Conservation (phyloP, 768 basidiomycete genomes). For the Russula earlei region DNA sequence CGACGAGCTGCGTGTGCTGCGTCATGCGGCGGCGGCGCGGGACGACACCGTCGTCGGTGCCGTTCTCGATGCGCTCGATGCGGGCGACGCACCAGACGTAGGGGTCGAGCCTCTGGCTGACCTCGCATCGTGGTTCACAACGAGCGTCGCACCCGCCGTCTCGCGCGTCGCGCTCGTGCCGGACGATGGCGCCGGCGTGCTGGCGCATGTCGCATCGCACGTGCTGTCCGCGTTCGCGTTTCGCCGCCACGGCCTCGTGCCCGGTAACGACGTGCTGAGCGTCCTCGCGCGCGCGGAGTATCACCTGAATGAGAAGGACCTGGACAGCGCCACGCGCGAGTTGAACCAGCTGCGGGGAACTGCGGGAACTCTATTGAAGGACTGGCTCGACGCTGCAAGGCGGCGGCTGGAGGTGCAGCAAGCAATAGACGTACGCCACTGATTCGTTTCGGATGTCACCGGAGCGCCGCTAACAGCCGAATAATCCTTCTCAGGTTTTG, state of each 20-base stretch:
- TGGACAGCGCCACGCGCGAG: constrained; percentile 84
- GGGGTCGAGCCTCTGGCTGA: constrained; percentile 85
- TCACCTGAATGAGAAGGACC: constrained; percentile 83
- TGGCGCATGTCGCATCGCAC: constrained; percentile 79
- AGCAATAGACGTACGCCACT: constrained; percentile 66
- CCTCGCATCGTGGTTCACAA: constrained; percentile 84
- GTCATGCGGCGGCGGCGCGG: constrained; percentile 58
- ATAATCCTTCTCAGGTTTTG: constrained; percentile 44
- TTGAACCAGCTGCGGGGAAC: constrained; percentile 84
- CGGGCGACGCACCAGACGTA: constrained; percentile 63
- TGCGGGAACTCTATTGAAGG: constrained; percentile 59
- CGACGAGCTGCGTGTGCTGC: constrained; percentile 76
- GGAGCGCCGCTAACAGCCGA: constrained; percentile 10
- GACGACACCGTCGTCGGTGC: constrained; percentile 59
- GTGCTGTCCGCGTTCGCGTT: constrained; percentile 69
- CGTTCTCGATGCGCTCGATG: constrained; percentile 62
- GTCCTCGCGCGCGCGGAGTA: constrained; percentile 84
- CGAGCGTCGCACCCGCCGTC: constrained; percentile 74
- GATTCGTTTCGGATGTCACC: neutral
- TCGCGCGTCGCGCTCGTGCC: constrained; percentile 89
- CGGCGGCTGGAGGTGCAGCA: constrained; percentile 85
- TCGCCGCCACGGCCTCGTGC: constrained; percentile 66
- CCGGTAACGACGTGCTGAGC: constrained; percentile 78
- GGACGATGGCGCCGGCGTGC: constrained; percentile 77
- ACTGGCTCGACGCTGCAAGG: constrained; percentile 90